Conservation (phyloP, 2,329 filamentous ascomycete genomes). For the Fusarium continuum region DNA sequence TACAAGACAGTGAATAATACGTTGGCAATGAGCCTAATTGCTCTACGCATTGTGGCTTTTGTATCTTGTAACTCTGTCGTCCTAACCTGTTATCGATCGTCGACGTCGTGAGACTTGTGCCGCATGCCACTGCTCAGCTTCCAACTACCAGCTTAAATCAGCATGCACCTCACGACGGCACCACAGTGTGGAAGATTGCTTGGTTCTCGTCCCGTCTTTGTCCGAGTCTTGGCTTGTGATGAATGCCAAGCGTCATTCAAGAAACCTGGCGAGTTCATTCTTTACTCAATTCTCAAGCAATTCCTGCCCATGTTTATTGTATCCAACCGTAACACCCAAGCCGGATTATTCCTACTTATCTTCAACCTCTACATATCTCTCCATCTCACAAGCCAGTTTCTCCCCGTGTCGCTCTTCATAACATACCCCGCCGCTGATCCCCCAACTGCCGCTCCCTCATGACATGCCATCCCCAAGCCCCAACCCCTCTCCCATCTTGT, state of each 20-base stretch:
- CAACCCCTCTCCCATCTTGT: neutral
- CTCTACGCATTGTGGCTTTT: neutral
- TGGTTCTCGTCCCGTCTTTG: neutral
- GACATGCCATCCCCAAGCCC: conserved; percentile 12
- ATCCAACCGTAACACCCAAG: neutral
- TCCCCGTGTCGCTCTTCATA: neutral
- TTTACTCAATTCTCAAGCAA: neutral
- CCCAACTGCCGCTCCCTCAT: conserved; percentile 12
- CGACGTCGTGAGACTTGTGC: neutral
- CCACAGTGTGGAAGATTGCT: conserved; percentile 2
- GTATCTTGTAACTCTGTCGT: neutral
- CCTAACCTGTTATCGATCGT: neutral
- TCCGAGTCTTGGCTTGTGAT: neutral
- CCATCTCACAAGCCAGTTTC: neutral
- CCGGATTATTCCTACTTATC: neutral
- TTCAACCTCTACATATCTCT: neutral
- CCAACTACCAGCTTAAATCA: conserved; percentile 5
- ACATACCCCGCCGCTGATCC: conserved; percentile 18
- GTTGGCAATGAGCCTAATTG: neutral
- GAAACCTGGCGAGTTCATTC: neutral
- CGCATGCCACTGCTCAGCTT: too few species aligned
- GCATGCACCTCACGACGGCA: conserved; percentile 1
- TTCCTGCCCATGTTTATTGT: too few species aligned
- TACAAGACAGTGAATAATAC: conserved; percentile 18
- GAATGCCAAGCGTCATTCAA: neutral